Evolutionary conservation across 305 asterid species (phyloP).

Genomic region (Plantago rigida): DNA sequence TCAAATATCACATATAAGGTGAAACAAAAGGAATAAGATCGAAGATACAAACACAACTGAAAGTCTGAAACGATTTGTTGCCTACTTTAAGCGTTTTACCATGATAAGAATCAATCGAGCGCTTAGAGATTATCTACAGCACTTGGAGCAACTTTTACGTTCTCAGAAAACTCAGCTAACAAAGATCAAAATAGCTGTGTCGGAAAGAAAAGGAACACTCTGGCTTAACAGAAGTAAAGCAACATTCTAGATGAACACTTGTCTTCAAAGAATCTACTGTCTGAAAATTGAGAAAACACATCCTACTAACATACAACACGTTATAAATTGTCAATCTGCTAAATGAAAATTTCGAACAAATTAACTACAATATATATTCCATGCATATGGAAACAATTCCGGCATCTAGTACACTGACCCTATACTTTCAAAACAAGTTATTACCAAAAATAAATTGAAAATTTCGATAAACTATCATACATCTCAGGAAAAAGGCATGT

Average conservation of each 20-base stretch:
- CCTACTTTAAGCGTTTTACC: no score
- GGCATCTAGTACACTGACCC: conserved; percentile 33
- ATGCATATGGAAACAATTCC: conserved; percentile 26
- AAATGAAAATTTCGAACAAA: conserved; percentile 30
- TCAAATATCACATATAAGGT: no score
- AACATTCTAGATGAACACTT: conserved; percentile 17
- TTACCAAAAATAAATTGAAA: conserved; percentile 20
- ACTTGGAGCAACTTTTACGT: no score
- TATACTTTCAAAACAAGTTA: conserved; percentile 35
- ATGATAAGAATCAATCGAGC: no score
- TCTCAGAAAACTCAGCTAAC: no score
- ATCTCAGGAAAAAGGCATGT: conserved; percentile 22
- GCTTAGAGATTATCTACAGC: no score
- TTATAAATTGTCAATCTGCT: conserved; percentile 26
- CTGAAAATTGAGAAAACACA: conserved; percentile 23
- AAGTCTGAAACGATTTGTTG: no score
- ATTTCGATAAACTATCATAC: conserved; percentile 35
- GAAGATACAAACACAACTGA: no score
- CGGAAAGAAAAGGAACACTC: no score
- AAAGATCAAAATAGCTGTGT: background rate
- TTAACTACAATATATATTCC: conserved; percentile 25
- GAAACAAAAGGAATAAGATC: no score
- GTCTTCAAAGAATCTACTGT: conserved; percentile 25
- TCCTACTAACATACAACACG: conserved; percentile 43
- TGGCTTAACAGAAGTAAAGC: no score